A percentile compares a stretch with the other conserved stretches of the same genome.
Conservation (phyloP, 805 yeast species). For the Cyberlindnera maritima region DNA sequence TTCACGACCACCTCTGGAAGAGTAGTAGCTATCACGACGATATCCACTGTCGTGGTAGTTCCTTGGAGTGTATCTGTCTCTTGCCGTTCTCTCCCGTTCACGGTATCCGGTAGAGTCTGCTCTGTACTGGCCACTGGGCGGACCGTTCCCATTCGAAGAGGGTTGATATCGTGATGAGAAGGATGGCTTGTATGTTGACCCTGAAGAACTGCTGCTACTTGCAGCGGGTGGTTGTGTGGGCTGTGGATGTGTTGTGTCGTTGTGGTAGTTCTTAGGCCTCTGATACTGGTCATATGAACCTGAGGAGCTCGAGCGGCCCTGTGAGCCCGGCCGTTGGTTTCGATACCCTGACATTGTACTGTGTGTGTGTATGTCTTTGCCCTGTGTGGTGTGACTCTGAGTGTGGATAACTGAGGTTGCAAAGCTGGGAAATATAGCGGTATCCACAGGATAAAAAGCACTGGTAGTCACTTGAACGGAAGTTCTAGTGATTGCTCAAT, state of each 20-base stretch:
- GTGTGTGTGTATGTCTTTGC: neutral
- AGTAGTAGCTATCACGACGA: constrained; percentile 1
- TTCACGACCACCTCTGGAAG: constrained; percentile 1
- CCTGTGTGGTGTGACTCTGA: neutral
- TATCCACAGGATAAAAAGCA: too few relatives aligned
- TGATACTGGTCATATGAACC: constrained; percentile 6
- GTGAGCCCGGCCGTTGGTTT: constrained; percentile 16
- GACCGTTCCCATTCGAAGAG: neutral
- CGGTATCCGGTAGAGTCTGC: constrained; percentile 8
- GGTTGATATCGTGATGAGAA: constrained; percentile 7
- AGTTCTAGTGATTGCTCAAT: too few relatives aligned
- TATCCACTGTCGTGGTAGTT: neutral
- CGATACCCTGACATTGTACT: constrained; percentile 18
- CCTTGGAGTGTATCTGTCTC: constrained; percentile 4
- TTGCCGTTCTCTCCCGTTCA: constrained; percentile 1
- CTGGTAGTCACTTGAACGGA: too few relatives aligned
- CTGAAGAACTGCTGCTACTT: constrained; percentile 2
- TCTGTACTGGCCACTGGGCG: constrained; percentile 2
- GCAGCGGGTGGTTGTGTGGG: constrained; percentile 1
- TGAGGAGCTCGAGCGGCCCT: constrained; percentile 10
- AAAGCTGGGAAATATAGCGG: neutral
- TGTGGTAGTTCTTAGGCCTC: constrained; percentile 6
- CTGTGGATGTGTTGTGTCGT: constrained; percentile 1
- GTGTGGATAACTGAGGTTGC: neutral
- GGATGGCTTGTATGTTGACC: constrained; percentile 14